Percentiles rank a stretch among this genome's conserved stretches.
Conservation (phyloP, 2,329 filamentous ascomycete species). For the Penicillium sp. region DNA sequence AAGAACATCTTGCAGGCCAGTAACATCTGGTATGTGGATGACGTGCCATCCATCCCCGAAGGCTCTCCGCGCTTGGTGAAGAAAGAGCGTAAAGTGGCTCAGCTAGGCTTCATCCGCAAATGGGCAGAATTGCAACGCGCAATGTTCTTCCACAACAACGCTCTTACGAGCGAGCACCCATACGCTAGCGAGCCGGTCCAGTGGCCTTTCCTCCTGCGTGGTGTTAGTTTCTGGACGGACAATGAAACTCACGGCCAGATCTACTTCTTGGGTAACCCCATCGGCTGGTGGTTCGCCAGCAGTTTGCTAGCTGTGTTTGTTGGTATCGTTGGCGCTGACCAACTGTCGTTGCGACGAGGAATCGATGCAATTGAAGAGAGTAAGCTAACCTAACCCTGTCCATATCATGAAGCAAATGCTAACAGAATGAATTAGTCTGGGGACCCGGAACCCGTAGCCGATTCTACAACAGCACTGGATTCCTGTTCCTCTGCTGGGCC, state of each 20-base stretch:
- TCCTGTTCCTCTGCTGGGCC: conserved; percentile 98
- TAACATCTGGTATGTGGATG: conserved; percentile 92
- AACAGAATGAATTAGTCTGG: conserved; percentile 31
- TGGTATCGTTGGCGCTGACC: conserved; percentile 87
- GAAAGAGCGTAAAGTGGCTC: conserved; percentile 74
- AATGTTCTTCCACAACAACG: conserved; percentile 99
- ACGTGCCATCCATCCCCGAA: conserved; percentile 72
- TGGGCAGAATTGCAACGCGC: conserved; percentile 94
- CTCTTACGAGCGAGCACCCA: conserved; percentile 92
- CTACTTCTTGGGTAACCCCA: conserved; percentile 94
- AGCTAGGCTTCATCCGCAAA: conserved; percentile 83
- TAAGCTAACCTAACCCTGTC: conserved; percentile 54
- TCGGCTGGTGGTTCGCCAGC: conserved; percentile 96
- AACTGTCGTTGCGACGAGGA: conserved; percentile 86
- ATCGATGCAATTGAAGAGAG: conserved; percentile 89
- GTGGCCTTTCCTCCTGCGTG: conserved; percentile 95
- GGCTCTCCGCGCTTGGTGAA: conserved; percentile 72
- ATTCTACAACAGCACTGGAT: conserved; percentile 96
- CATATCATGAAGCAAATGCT: conserved; percentile 3
- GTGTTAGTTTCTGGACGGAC: conserved; percentile 99
- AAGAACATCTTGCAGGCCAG: conserved; percentile 87
- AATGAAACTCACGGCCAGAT: conserved; percentile 94
- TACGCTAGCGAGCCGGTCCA: conserved; percentile 93
- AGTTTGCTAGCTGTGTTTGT: conserved; percentile 89
- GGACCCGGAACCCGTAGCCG: conserved; percentile 76